Percentiles rank a stretch among this genome's conserved stretches.
phyloP scores from a whole-genome alignment of 1,284 basidiomycete genomes.

The Ustilago hordei region DNA sequence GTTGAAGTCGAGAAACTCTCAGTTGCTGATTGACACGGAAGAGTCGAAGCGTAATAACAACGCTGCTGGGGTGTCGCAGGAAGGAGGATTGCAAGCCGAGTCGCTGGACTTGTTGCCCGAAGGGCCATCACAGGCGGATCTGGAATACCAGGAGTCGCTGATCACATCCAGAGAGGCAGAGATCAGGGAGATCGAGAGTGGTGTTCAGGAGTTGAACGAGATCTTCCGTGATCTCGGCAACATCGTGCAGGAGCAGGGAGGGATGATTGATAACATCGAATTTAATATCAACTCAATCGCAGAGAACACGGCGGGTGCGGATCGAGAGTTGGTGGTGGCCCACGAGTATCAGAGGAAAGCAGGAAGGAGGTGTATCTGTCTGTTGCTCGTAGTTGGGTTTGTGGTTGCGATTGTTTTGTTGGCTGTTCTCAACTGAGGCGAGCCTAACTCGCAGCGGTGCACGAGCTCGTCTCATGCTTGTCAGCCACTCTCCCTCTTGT shows the following conservation, averaged over 20 bases:
- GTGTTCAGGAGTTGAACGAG: conserved; percentile 95
- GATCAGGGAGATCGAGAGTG: conserved; percentile 95
- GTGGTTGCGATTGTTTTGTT: conserved; percentile 90
- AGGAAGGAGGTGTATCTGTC: conserved; percentile 86
- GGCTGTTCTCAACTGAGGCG: conserved; percentile 71
- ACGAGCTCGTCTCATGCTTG: too few relatives aligned
- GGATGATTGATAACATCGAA: conserved; percentile 97
- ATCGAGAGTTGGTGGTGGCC: conserved; percentile 87
- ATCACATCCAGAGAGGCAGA: conserved; percentile 95
- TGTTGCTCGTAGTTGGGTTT: conserved; percentile 86
- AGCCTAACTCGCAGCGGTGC: too few relatives aligned
- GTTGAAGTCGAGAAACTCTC: conserved; percentile 69
- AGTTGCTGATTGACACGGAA: conserved; percentile 51
- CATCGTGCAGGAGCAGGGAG: conserved; percentile 92
- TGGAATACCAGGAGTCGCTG: conserved; percentile 94
- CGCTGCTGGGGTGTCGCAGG: not conserved
- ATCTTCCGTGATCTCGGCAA: conserved; percentile 97
- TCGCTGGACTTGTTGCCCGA: conserved; percentile 26
- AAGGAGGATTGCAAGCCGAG: conserved; percentile 22
- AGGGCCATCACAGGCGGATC: conserved; percentile 78
- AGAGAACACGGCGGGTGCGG: conserved; percentile 84
- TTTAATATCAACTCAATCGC: conserved; percentile 90
- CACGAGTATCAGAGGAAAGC: conserved; percentile 95
- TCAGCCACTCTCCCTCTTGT: not conserved
- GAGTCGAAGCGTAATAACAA: conserved; percentile 16